Conservation (phyloP, 495 filamentous ascomycete species). For the Penicillium parvum region DNA sequence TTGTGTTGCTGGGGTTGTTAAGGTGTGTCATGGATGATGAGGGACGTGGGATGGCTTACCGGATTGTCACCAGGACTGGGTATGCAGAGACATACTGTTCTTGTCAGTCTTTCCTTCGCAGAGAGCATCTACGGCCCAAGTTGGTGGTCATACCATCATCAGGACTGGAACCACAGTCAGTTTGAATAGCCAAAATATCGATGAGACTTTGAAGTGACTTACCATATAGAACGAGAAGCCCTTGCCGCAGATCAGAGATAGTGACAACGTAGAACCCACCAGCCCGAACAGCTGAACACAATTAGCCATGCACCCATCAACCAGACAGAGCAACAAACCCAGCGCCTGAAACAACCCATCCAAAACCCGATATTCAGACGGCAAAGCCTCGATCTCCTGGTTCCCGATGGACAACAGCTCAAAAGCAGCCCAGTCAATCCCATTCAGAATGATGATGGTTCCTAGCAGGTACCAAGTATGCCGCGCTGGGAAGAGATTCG, state of each 20-base stretch:
- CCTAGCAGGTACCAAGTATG: constrained; percentile 79
- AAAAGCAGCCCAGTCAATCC: constrained; percentile 77
- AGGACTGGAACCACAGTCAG: constrained; percentile 46
- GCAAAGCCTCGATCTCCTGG: constrained; percentile 51
- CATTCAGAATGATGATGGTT: constrained; percentile 70
- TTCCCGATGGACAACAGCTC: constrained; percentile 77
- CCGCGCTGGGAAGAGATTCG: constrained; percentile 71
- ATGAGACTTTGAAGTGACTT: constrained; percentile 5
- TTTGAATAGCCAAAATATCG: not conserved
- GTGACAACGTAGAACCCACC: constrained; percentile 82
- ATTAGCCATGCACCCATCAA: constrained; percentile 3
- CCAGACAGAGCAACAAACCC: constrained; percentile 15
- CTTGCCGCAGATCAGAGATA: constrained; percentile 65
- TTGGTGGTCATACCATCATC: constrained; percentile 60
- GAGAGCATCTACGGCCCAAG: constrained; percentile 2
- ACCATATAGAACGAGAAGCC: constrained; percentile 70
- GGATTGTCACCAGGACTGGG: constrained; percentile 55
- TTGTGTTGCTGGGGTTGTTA: constrained; percentile 48
- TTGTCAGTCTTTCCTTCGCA: constrained; percentile 6
- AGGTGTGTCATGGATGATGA: not conserved
- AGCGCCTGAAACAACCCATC: constrained; percentile 83
- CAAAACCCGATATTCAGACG: constrained; percentile 57
- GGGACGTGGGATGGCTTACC: constrained; percentile 16
- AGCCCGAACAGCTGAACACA: constrained; percentile 58
- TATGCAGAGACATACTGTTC: constrained; percentile 59